Conservation (phyloP, 2,329 filamentous ascomycete species). For the Chlorencoelia australis region DNA sequence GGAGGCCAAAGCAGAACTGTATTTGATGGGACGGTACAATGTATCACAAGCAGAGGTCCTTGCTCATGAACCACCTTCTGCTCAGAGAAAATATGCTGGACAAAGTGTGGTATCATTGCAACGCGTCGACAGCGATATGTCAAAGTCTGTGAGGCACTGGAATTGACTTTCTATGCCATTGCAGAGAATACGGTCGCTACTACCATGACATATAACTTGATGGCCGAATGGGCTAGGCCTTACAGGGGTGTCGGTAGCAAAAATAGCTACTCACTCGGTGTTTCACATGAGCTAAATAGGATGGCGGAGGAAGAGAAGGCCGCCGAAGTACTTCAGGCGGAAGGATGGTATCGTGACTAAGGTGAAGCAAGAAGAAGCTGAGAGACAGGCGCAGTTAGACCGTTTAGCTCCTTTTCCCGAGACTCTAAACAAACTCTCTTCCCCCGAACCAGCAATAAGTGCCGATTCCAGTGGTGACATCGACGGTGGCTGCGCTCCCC, state of each 20-base stretch:
- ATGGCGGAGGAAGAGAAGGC: slow-evolving; percentile 2
- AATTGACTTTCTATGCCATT: slow-evolving; percentile 5
- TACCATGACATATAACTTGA: slow-evolving; percentile 4
- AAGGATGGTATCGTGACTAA: background rate
- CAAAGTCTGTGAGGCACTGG: slow-evolving; percentile 1
- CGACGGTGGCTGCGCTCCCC: background rate
- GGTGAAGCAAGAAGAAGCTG: slow-evolving; percentile 1
- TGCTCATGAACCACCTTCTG: slow-evolving; percentile 1
- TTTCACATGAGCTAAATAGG: slow-evolving; percentile 3
- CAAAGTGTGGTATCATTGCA: slow-evolving; percentile 2
- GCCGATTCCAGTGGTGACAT: background rate
- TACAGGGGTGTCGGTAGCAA: slow-evolving; percentile 3
- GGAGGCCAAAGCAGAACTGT: slow-evolving; percentile 1
- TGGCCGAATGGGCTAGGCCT: slow-evolving; percentile 2
- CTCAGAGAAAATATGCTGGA: slow-evolving; percentile 1
- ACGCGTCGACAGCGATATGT: background rate
- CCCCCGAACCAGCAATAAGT: slow-evolving; percentile 2
- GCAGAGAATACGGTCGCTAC: slow-evolving; percentile 2
- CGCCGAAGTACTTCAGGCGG: background rate
- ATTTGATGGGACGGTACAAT: slow-evolving; percentile 1
- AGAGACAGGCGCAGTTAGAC: background rate
- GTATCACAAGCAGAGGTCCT: slow-evolving; percentile 1
- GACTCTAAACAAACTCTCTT: slow-evolving; percentile 3
- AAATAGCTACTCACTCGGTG: slow-evolving; percentile 2
- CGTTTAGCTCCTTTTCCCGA: slow-evolving; percentile 2